Conservation (phyloP, 768 basidiomycete genomes). For the Suillus discolor region DNA sequence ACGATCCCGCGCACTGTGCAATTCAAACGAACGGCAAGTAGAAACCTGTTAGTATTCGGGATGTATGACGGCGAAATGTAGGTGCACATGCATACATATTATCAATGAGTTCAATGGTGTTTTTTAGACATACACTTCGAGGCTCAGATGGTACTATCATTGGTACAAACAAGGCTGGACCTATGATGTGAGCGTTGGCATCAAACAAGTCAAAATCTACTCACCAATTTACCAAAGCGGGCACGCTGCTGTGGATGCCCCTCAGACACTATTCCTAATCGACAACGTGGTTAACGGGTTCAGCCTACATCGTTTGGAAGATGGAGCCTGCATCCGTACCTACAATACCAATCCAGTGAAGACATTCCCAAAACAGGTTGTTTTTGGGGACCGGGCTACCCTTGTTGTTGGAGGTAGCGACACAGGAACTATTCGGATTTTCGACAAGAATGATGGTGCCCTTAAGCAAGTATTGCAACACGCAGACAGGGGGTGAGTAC, state of each 20-base stretch:
- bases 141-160: background rate
- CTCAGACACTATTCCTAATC: background rate
- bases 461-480: background rate
- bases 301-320: background rate
- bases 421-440: background rate
- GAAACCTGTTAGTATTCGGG: too few species aligned
- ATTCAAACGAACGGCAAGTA: too few species aligned
- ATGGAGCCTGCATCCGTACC: background rate
- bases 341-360: background rate
- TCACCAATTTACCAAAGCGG: background rate
- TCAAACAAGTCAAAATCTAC: background rate
- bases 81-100: background rate
- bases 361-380: background rate
- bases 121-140: background rate
- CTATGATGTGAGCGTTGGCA: background rate
- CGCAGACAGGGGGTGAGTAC: background rate
- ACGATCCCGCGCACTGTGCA: too few species aligned
- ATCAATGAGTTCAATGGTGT: too few species aligned
- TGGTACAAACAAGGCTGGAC: background rate
- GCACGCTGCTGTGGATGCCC: background rate
- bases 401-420: background rate
- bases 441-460: background rate
- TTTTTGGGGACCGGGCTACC: background rate
- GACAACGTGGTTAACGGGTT: background rate
- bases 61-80: too few species aligned